Evolutionary conservation across 2,329 filamentous ascomycete species (phyloP).

Genomic region (Colletotrichum zoysiae): DNA sequence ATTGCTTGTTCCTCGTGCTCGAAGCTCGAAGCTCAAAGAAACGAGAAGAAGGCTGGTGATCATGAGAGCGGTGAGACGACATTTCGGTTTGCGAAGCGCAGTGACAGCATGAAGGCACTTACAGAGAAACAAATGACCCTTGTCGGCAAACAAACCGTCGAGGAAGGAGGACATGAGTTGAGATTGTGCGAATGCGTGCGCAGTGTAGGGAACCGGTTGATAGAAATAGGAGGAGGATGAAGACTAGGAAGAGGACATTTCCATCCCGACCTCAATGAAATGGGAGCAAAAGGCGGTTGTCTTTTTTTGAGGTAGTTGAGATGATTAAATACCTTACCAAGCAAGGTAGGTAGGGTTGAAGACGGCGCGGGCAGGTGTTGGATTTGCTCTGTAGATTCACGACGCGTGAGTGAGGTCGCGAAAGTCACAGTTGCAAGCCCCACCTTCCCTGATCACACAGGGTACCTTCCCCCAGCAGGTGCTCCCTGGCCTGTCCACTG

Average conservation of each 20-base stretch:
- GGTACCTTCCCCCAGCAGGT: neutral
- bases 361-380: neutral
- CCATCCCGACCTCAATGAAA: too few relatives aligned
- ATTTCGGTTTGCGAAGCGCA: neutral
- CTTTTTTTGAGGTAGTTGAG: neutral
- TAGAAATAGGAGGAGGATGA: neutral
- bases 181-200: neutral
- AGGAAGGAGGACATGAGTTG: neutral
- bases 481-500: neutral
- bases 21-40: neutral
- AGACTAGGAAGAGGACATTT: neutral
- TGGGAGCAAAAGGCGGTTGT: neutral
- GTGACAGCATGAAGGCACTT: neutral
- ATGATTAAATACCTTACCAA: too few relatives aligned
- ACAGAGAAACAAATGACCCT: neutral
- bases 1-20: neutral
- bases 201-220: neutral
- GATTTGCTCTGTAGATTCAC: neutral
- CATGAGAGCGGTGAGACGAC: neutral
- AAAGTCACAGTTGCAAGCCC: neutral
- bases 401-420: conserved; percentile 19
- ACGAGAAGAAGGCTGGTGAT: neutral
- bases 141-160: neutral
- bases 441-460: conserved; percentile 16
- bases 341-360: neutral